Base-by-base conservation (phyloP, 1,139 yeast species). In the Pichia sp. region DNA sequence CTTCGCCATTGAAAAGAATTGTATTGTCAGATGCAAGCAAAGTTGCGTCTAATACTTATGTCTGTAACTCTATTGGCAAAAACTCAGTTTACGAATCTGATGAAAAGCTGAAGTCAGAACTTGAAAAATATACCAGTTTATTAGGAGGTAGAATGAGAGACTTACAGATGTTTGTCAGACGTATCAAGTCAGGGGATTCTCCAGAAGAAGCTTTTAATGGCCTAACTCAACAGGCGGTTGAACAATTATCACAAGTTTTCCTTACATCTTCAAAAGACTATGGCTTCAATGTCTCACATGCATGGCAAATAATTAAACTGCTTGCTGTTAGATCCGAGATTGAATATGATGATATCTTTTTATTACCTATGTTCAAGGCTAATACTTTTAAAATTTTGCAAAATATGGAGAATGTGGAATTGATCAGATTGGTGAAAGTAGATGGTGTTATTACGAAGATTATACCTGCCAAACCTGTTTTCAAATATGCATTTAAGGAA, bases 81-180 rank as follows among this genome's bases (percentile, higher is more conserved):
- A 50, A 50, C 45, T 46, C 11, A 39, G 49, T 27, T 55, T 55
- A 8, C 54, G 41, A 38, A 55, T 16, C 23, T 16, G 2, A 65
- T 16, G 51, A 47, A 27, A 46, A 44, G 26, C 29, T 42, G 39
- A 37, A n/a, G 26, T 36, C 32, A 7, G 48, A 67, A 6, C 66
- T 85, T 36, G 83, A 80, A 35, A 61, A 66, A 3, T 76, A 83
- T 36, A 66, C 90, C 42, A 77, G 67, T 29, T 95, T 95, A 7
- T 65, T 92, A 32, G 98, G 98, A 10, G 98, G 98, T 37, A 77
- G 98, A 52, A 85, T 92, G 90, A 72, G 90, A 45, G 98, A 92
- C 60, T 71, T 92, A 46, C 97, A 92, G 63, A 82, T 95, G 26
- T 87, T 87, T 64, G 84, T 85, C 0, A 77, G 97, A 57, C 82